These are phyloP conservation scores for Vitis amurensis DNA, from an alignment of 164 flowering plant species.

Conservation along the genomic window DNA sequence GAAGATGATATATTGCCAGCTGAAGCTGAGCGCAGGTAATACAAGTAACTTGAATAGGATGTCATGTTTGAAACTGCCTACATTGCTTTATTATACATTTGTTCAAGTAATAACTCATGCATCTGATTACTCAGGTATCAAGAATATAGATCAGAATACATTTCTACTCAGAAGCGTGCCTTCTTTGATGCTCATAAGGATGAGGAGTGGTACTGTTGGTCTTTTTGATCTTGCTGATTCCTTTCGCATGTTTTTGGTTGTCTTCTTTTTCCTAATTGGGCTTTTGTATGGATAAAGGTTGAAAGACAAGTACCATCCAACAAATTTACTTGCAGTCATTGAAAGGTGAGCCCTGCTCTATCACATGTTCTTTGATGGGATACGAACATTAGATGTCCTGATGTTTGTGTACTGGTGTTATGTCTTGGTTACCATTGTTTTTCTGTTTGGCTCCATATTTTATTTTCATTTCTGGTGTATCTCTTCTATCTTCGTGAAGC, in stretches of 20 bases:
- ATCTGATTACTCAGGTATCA: slow-evolving; percentile 58
- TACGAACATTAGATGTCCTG: too few relatives aligned
- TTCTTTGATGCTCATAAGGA: slow-evolving; percentile 91
- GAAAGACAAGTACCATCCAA: slow-evolving; percentile 94
- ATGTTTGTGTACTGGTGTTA: too few relatives aligned
- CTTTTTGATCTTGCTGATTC: neutral
- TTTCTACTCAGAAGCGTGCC: slow-evolving; percentile 86
- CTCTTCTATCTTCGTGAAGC: too few relatives aligned
- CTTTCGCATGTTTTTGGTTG: neutral
- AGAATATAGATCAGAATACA: slow-evolving; percentile 92
- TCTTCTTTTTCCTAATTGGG: slow-evolving; percentile 9
- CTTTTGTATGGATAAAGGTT: slow-evolving; percentile 56
- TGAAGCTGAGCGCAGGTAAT: slow-evolving; percentile 81
- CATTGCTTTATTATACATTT: too few relatives aligned
- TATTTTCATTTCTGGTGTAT: too few relatives aligned
- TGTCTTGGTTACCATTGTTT: too few relatives aligned
- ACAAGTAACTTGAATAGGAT: neutral
- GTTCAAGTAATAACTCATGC: neutral
- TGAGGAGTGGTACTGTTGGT: slow-evolving; percentile 76
- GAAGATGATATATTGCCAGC: slow-evolving; percentile 84
- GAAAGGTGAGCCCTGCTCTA: slow-evolving; percentile 61
- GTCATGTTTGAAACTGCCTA: too few relatives aligned
- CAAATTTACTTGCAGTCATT: slow-evolving; percentile 77
- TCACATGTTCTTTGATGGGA: too few relatives aligned
- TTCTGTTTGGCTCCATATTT: too few relatives aligned